Evolutionary conservation across 805 yeast genomes (phyloP).

Genomic region (Suhomyces canberraensis): DNA sequence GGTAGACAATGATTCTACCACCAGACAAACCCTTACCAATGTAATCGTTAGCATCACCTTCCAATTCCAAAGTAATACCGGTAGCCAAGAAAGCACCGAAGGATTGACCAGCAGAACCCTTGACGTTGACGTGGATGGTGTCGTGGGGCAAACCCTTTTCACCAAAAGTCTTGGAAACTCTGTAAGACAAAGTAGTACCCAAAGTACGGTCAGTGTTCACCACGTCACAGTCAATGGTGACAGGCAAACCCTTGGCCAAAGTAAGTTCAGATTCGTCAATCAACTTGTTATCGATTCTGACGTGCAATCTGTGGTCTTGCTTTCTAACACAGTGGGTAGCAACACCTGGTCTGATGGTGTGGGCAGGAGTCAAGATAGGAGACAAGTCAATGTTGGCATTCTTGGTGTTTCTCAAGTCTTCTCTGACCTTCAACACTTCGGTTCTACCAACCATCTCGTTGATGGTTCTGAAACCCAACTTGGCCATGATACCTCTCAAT

Average conservation of each 20-base stretch:
- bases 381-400: slow-evolving; percentile 87
- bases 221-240: slow-evolving; percentile 87
- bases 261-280: slow-evolving; percentile 95
- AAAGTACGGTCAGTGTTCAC: slow-evolving; percentile 95
- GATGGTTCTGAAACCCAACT: slow-evolving; percentile 89
- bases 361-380: slow-evolving; percentile 96
- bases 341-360: slow-evolving; percentile 93
- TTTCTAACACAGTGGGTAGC: slow-evolving; percentile 88
- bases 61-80: slow-evolving; percentile 91
- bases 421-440: slow-evolving; percentile 82
- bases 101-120: slow-evolving; percentile 97
- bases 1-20: slow-evolving; percentile 88
- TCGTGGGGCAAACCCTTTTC: slow-evolving; percentile 93
- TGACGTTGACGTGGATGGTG: slow-evolving; percentile 87
- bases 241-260: slow-evolving; percentile 94
- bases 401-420: slow-evolving; percentile 81
- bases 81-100: slow-evolving; percentile 97
- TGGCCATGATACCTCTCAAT: slow-evolving; percentile 89
- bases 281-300: slow-evolving; percentile 90
- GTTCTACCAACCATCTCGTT: slow-evolving; percentile 99
- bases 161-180: slow-evolving; percentile 91
- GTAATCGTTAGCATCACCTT: slow-evolving; percentile 97
- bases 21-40: slow-evolving; percentile 98
- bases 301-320: slow-evolving; percentile 91
- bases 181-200: slow-evolving; percentile 91